Conservation (phyloP, 208 protist species). For the Trypanosomatidae sp. region DNA sequence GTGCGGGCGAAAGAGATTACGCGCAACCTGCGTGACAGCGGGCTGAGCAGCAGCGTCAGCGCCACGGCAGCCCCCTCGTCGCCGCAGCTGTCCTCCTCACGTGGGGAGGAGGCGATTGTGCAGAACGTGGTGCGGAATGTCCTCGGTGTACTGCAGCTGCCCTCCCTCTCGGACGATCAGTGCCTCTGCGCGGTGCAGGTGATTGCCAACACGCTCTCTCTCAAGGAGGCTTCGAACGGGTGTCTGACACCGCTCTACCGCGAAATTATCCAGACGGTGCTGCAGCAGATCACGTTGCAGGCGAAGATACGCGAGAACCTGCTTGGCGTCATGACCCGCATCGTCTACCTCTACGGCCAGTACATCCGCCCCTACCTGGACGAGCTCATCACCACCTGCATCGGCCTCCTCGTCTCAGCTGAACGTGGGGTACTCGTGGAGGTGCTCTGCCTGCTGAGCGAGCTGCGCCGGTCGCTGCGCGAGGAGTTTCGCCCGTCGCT, state of each 20-base stretch:
- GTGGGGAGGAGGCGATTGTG: conserved; percentile 65
- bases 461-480: conserved; percentile 66
- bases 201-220: conserved; percentile 68
- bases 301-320: conserved; percentile 67
- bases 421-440: conserved; percentile 65
- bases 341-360: conserved; percentile 58
- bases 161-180: conserved; percentile 82
- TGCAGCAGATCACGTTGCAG: conserved; percentile 56
- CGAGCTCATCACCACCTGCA: conserved; percentile 56
- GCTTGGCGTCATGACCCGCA: conserved; percentile 52
- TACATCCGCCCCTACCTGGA: conserved; percentile 73
- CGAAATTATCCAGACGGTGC: conserved; percentile 64
- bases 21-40: conserved; percentile 46
- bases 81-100: conserved; percentile 17
- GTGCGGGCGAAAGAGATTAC: conserved; percentile 81
- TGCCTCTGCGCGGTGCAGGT: conserved; percentile 77
- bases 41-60: conserved; percentile 32
- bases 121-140: conserved; percentile 78
- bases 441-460: conserved; percentile 65
- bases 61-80: conserved; percentile 15
- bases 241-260: conserved; percentile 53
- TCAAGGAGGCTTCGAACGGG: conserved; percentile 54
- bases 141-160: conserved; percentile 77
- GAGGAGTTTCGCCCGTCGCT: conserved; percentile 87
- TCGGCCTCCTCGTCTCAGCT: conserved; percentile 48